These are phyloP conservation scores for Diddensiella transvaalensis DNA, from an alignment of 805 yeast species.

Conservation along the genomic window DNA sequence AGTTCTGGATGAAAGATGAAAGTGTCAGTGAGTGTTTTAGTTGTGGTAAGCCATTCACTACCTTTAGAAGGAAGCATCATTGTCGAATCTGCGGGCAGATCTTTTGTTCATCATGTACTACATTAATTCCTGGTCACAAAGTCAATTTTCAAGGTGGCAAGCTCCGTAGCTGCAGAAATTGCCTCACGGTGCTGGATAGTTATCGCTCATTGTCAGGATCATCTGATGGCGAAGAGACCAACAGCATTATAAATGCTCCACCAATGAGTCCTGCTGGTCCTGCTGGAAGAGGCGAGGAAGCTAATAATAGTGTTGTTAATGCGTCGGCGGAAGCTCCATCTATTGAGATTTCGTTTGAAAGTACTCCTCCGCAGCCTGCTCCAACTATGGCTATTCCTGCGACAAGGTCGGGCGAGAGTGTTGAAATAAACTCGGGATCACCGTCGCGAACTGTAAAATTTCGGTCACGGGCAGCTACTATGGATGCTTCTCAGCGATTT, in stretches of 20 bases:
- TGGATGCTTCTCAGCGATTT: slow-evolving; percentile 13
- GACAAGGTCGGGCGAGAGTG: slow-evolving; percentile 71
- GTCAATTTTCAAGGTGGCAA: slow-evolving; percentile 61
- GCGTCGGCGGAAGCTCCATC: slow-evolving; percentile 20
- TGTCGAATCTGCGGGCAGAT: slow-evolving; percentile 96
- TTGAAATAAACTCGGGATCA: slow-evolving; percentile 47
- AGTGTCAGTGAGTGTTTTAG: slow-evolving; percentile 83
- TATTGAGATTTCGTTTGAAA: slow-evolving; percentile 27
- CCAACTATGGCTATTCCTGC: slow-evolving; percentile 82
- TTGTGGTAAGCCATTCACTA: slow-evolving; percentile 71
- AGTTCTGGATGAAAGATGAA: slow-evolving; percentile 96
- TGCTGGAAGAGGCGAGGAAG: too few relatives aligned
- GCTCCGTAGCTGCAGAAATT: slow-evolving; percentile 73
- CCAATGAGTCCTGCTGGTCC: background rate
- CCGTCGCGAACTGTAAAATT: slow-evolving; percentile 1
- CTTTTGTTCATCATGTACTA: slow-evolving; percentile 80
- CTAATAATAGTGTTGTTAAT: too few relatives aligned
- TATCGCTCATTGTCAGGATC: slow-evolving; percentile 41
- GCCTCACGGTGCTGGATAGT: slow-evolving; percentile 58
- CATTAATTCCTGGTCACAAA: slow-evolving; percentile 61
- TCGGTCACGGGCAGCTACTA: slow-evolving; percentile 17
- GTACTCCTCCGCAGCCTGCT: slow-evolving; percentile 44
- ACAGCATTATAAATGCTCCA: background rate
- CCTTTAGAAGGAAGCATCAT: slow-evolving; percentile 85
- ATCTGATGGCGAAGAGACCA: slow-evolving; percentile 7